A percentile compares a stretch with the other conserved stretches of the same genome.
Conservation (phyloP, 2,329 filamentous ascomycete species). For the Fusarium burgessii region DNA sequence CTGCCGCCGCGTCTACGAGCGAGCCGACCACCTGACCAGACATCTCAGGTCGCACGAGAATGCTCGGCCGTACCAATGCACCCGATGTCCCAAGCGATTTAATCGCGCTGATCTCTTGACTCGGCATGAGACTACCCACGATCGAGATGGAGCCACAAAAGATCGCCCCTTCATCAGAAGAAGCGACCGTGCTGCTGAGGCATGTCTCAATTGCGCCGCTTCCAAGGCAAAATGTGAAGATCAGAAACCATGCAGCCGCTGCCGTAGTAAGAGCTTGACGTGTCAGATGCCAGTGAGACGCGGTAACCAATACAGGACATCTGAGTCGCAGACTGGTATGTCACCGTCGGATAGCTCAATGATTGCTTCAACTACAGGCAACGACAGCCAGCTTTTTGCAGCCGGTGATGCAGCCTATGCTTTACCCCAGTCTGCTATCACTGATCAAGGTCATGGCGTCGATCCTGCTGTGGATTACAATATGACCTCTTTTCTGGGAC, state of each 20-base stretch:
- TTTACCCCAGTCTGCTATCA: slow-evolving; percentile 19
- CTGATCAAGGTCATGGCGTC: slow-evolving; percentile 26
- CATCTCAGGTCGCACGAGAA: slow-evolving; percentile 46
- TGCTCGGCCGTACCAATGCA: slow-evolving; percentile 46
- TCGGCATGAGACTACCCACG: slow-evolving; percentile 45
- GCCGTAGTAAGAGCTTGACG: slow-evolving; percentile 42
- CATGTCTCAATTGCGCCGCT: slow-evolving; percentile 46
- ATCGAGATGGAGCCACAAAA: slow-evolving; percentile 45
- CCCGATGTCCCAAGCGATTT: slow-evolving; percentile 46
- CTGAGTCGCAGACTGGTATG: slow-evolving; percentile 41
- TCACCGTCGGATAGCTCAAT: slow-evolving; percentile 43
- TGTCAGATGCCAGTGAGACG: slow-evolving; percentile 46
- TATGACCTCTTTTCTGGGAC: slow-evolving; percentile 29
- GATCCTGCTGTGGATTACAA: slow-evolving; percentile 36
- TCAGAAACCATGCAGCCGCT: slow-evolving; percentile 46
- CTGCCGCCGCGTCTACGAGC: slow-evolving; percentile 45
- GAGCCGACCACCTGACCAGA: slow-evolving; percentile 45
- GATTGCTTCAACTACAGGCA: slow-evolving; percentile 34
- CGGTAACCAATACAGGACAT: slow-evolving; percentile 43
- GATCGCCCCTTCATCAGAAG: slow-evolving; percentile 45
- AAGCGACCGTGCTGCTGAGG: slow-evolving; percentile 44
- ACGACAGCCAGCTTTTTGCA: slow-evolving; percentile 32
- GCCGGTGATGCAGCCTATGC: slow-evolving; percentile 35
- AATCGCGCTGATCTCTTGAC: slow-evolving; percentile 46
- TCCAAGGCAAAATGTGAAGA: slow-evolving; percentile 47